Base-by-base conservation (phyloP, 106 monocot genomes). In the Xerophyta viscosa region DNA sequence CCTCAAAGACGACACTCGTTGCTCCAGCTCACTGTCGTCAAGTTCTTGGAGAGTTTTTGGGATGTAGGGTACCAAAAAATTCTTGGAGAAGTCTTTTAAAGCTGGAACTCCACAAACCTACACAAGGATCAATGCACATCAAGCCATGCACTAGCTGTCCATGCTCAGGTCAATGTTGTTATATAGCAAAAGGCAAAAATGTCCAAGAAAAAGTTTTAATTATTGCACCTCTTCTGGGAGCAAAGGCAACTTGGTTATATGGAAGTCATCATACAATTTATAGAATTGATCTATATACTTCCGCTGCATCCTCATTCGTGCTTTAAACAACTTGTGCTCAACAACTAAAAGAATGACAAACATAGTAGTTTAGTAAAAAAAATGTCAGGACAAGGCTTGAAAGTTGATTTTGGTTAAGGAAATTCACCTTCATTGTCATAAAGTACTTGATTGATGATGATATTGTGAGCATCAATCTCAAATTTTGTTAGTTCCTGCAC, bases 201-300 rank as follows among this genome's bases (percentile, higher is more conserved):
- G 5, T 19, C 4, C 18, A 8, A 22, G 28, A 46, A 20, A 0
- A 14, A 29, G 5, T 33, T 19, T 31, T 27, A 37, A 9, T 6
- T 65, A n/a, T n/a, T n/a, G n/a, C n/a, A 93, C 93, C 87, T 92
- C 92, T 31, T 92, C 67, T 8, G 73, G 83, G 53, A 92, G 87
- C 46, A 92, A 69, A 41, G 92, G 92, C 61, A 92, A 63, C 56
- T 92, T 87, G 20, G 92, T 87, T 55, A 92, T 92, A 52, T 87
- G 50, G 44, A 92, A 92, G 50, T 92, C 92, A 59, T 92, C 92
- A 60, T 92, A 92, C 30, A 92, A 54, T 79, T 74, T 80, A 47
- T 87, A 74, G 62, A 92, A 92, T 58, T 92, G 92, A 65, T 87
- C 63, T 11, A 92, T 80, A 26, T 92, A 92, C 59, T 92, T 92